Evolutionary conservation across 805 yeast genomes (phyloP), one percentile per base, ranked within the genome.

Genomic region (Myxozyma udenii): DNA sequence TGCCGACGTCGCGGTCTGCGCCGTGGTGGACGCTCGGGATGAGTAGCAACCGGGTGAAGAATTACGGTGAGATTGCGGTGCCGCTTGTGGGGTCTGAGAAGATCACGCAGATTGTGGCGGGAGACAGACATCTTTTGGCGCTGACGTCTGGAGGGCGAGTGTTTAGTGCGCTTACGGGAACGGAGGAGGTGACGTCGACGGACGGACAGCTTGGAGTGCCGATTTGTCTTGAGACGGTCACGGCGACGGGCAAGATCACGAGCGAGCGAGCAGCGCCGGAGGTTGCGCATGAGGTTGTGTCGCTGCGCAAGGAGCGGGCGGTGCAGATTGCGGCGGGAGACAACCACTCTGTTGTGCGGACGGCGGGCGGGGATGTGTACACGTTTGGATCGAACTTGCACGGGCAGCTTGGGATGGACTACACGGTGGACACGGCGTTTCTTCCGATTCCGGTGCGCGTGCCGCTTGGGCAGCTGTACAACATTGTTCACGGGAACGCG

Each of bases 151-250:
- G 73, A 9, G 89, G 90, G 0, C 73, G 79, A 30, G 81, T 86
- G 0, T 84, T 75, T 58, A 72, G 86, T 1, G 72, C 80, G 9
- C 77, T 86, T 14, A 81, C 95, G 0, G 85, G 85, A 0, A 55
- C 68, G 2, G 58, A 63, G 12, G 58, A 59, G 1, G 46, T 47
- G 11, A 65, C 71, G n/a, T 68, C 72, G 3, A 75, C 75, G 42
- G 70, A 77, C 22, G 98, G 98, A 3, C 97, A 93, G 69, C 87
- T 78, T 68, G 98, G 97, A 18, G 67, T 87, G 14, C 93, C 60
- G 11, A 25, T 53, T 16, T 38, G 54, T 21, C 47, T 53, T 11
- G 38, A 24, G 21, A 41, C 26, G 12, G 41, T 22, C 4, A 43
- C 51, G 14, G 40, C 39, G 21, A 45, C 19, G n/a, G 1, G 23